Conservation (phyloP, 2,329 filamentous ascomycete species). For the Elsinoe australis region DNA sequence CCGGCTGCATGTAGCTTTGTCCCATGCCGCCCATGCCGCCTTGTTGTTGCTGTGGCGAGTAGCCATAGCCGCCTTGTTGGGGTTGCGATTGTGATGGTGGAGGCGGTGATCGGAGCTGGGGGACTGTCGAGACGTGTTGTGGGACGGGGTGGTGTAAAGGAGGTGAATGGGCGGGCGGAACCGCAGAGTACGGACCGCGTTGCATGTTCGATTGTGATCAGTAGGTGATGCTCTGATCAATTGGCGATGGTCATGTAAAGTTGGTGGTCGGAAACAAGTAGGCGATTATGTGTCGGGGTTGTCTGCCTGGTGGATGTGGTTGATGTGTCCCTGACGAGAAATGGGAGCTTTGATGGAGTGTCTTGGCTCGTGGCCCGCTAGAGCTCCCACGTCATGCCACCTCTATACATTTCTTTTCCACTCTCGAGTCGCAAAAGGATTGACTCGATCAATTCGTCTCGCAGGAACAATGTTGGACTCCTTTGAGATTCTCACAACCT, state of each 20-base stretch:
- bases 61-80: constrained; percentile 58
- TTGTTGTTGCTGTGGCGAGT: constrained; percentile 58
- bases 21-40: constrained; percentile 22
- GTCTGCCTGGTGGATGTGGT: constrained; percentile 1
- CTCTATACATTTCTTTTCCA: not conserved
- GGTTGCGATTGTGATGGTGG: constrained; percentile 67
- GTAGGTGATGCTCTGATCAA: not conserved
- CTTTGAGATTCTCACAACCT: constrained; percentile 93
- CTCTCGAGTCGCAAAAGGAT: not conserved
- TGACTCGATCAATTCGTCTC: not conserved
- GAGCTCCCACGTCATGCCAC: constrained; percentile 12
- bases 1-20: constrained; percentile 45
- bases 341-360: constrained; percentile 2
- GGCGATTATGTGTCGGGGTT: too few relatives aligned
- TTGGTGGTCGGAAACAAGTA: too few relatives aligned
- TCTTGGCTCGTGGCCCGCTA: too few relatives aligned
- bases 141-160: constrained; percentile 95
- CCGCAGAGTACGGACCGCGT: constrained; percentile 66
- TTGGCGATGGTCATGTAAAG: too few relatives aligned
- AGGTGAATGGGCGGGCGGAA: constrained; percentile 68
- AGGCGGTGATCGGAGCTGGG: constrained; percentile 89
- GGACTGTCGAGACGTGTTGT: constrained; percentile 96
- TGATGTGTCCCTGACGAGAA: constrained; percentile 10
- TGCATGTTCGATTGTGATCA: constrained; percentile 57
- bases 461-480: constrained; percentile 72